phyloP scores from a whole-genome alignment of 192 early-diverging fungal species.

The Tieghemiomyces parasiticus region DNA sequence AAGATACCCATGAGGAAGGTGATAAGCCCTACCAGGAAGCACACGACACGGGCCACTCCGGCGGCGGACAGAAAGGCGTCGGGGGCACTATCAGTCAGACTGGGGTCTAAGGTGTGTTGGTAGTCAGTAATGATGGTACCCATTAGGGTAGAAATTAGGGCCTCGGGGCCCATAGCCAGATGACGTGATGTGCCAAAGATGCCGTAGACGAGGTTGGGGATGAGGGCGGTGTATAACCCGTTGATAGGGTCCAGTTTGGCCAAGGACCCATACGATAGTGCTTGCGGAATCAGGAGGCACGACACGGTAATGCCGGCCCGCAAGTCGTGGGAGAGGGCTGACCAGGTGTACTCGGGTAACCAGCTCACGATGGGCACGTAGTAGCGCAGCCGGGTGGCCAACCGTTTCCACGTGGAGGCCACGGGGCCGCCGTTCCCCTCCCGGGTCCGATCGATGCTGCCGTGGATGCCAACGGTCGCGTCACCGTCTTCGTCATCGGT shows the following conservation, averaged over 20 bases:
- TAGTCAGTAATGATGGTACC: conserved; percentile 51
- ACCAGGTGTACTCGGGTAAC: conserved; percentile 64
- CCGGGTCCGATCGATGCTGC: background rate
- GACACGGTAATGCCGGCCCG: conserved; percentile 75
- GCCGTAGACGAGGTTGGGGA: conserved; percentile 72
- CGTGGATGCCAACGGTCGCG: background rate
- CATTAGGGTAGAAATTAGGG: conserved; percentile 73
- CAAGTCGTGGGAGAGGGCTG: conserved; percentile 53
- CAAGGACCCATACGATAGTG: conserved; percentile 81
- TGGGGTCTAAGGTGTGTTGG: conserved; percentile 31
- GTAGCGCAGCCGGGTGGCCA: conserved; percentile 61
- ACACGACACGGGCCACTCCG: conserved; percentile 55
- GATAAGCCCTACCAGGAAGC: conserved; percentile 81
- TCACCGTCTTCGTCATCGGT: background rate
- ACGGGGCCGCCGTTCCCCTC: no score
- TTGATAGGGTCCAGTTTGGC: conserved; percentile 73
- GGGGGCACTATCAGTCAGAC: conserved; percentile 22
- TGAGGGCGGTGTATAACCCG: conserved; percentile 78
- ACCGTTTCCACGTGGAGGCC: conserved; percentile 17
- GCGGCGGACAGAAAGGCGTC: conserved; percentile 27
- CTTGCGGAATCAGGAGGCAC: conserved; percentile 58
- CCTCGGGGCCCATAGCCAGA: conserved; percentile 90
- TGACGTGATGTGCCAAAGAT: conserved; percentile 90
- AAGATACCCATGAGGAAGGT: conserved; percentile 91
- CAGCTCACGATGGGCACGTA: conserved; percentile 90